These are phyloP conservation scores for Calocybe gangraenosa DNA, from an alignment of 768 basidiomycete species.

Conservation along the genomic window DNA sequence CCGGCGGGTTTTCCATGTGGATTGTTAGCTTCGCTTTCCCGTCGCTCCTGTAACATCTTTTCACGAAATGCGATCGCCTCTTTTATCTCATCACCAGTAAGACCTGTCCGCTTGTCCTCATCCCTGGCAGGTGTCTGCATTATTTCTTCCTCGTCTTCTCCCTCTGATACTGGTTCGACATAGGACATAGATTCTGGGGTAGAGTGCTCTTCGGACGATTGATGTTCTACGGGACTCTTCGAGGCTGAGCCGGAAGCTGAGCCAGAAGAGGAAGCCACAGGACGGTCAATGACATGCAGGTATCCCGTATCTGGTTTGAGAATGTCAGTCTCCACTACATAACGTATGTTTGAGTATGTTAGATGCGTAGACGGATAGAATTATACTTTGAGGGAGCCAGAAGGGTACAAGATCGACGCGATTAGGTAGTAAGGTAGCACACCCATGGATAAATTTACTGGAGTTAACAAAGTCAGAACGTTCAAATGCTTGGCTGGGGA, in stretches of 20 bases:
- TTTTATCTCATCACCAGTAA: constrained; percentile 69
- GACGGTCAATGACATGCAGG: constrained; percentile 71
- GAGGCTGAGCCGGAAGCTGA: constrained; percentile 37
- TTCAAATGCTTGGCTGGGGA: neutral
- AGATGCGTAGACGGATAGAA: neutral
- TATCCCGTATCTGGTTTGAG: constrained; percentile 86
- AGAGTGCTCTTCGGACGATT: constrained; percentile 41
- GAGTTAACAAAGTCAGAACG: constrained; percentile 3
- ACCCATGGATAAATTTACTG: constrained; percentile 96
- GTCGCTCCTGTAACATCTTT: constrained; percentile 58
- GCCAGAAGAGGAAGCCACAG: constrained; percentile 34
- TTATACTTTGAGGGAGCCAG: constrained; percentile 93
- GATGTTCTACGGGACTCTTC: constrained; percentile 40
- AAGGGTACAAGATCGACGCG: constrained; percentile 96
- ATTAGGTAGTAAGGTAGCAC: constrained; percentile 86
- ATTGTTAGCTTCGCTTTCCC: constrained; percentile 26
- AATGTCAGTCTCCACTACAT: constrained; percentile 88
- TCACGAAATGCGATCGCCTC: constrained; percentile 88
- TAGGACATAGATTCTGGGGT: constrained; percentile 49
- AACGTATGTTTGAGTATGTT: neutral
- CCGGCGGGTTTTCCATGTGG: constrained; percentile 9
- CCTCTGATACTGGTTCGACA: constrained; percentile 90
- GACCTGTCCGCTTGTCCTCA: constrained; percentile 76
- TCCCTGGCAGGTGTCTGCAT: constrained; percentile 68
- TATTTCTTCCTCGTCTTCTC: constrained; percentile 84